Percentiles rank a stretch among this genome's conserved stretches.
Conservation (phyloP, 257 asterid genomes). For the Coffea eugenioides region DNA sequence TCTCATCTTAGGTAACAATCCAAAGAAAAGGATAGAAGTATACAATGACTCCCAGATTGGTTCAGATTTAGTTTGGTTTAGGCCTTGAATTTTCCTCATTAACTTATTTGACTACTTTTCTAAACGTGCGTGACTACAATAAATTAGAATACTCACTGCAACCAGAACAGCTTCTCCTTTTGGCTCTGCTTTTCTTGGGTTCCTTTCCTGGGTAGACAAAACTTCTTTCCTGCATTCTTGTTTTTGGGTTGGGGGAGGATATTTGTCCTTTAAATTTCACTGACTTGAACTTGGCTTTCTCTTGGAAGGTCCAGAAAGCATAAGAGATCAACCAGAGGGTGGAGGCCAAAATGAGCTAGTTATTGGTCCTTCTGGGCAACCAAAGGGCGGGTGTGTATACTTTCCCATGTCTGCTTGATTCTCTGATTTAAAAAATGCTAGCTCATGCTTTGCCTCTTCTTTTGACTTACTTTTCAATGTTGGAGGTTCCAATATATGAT, state of each 20-base stretch:
- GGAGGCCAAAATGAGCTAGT: conserved; percentile 49
- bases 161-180: neutral
- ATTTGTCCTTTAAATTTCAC: conserved; percentile 8
- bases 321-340: conserved; percentile 46
- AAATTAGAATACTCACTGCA: neutral
- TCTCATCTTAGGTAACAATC: neutral
- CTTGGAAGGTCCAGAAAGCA: conserved; percentile 73
- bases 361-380: conserved; percentile 58
- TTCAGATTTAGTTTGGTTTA: neutral
- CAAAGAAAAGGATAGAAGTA: neutral
- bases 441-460: neutral
- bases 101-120: too few species aligned
- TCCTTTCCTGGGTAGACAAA: neutral
- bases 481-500: neutral
- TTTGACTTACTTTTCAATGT: neutral
- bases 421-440: neutral
- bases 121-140: neutral
- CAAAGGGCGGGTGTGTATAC: conserved; percentile 53
- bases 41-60: neutral
- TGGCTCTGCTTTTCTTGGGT: neutral
- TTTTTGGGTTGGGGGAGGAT: neutral
- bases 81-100: neutral
- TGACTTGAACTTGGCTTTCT: conserved; percentile 20
- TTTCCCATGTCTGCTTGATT: conserved; percentile 6
- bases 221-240: neutral